Percentiles rank a stretch among this genome's conserved stretches.
Evolutionary conservation across 805 yeast genomes (phyloP).

Genomic region (Torulaspora franciscae): DNA sequence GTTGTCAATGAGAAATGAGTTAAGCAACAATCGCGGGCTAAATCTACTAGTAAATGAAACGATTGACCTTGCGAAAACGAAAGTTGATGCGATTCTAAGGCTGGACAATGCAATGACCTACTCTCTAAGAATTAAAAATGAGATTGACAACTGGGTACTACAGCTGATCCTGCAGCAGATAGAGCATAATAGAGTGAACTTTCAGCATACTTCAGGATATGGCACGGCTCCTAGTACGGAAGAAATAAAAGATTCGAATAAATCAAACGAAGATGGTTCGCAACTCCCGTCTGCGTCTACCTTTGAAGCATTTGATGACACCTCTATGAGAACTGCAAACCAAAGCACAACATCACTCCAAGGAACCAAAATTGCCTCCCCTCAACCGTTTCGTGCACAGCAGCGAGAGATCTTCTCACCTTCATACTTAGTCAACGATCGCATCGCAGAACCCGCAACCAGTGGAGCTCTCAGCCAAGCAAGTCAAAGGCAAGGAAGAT

Average conservation of each 20-base stretch:
- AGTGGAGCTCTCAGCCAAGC: neutral
- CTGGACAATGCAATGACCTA: constrained; percentile 70
- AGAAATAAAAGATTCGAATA: neutral
- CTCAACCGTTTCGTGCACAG: constrained; percentile 25
- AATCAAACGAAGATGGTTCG: neutral
- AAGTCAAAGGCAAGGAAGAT: constrained; percentile 4
- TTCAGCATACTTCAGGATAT: neutral
- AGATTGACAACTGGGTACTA: constrained; percentile 67
- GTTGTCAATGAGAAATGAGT: constrained; percentile 24
- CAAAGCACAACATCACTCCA: constrained; percentile 1
- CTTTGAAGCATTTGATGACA: constrained; percentile 1
- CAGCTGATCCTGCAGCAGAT: constrained; percentile 61
- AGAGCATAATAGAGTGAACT: constrained; percentile 38
- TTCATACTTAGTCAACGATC: constrained; percentile 40
- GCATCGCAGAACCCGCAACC: constrained; percentile 36
- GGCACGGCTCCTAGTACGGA: neutral
- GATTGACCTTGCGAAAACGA: constrained; percentile 51
- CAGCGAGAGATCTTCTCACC: constrained; percentile 37
- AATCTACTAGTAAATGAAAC: constrained; percentile 63
- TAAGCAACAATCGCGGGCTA: constrained; percentile 52
- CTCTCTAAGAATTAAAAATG: constrained; percentile 69
- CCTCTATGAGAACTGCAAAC: neutral
- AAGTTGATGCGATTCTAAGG: constrained; percentile 65
- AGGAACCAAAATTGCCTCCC: constrained; percentile 20
- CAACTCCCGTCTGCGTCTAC: constrained; percentile 6